phyloP scores from a whole-genome alignment of 2,329 filamentous ascomycete genomes.

The Colletotrichum scovillei region DNA sequence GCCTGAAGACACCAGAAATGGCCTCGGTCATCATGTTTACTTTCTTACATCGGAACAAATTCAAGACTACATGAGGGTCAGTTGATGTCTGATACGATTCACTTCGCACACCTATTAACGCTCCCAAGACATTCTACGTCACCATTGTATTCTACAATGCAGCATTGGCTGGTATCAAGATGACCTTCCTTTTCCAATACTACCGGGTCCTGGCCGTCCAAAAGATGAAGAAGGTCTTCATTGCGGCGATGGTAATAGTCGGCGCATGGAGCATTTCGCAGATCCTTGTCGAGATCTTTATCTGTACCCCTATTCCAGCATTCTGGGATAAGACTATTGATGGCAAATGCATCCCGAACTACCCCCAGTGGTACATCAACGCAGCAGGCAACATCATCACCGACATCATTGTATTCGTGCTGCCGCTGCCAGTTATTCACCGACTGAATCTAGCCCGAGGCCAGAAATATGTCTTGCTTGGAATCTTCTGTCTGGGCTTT shows the following conservation, averaged over 20 bases:
- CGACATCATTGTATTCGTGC: constrained; percentile 35
- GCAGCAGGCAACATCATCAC: constrained; percentile 39
- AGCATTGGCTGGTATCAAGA: constrained; percentile 45
- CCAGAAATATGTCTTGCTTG: constrained; percentile 39
- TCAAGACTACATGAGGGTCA: constrained; percentile 25
- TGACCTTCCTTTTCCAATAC: constrained; percentile 51
- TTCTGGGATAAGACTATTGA: constrained; percentile 42
- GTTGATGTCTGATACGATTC: background rate
- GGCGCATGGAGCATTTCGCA: constrained; percentile 42
- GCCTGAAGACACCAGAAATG: constrained; percentile 22
- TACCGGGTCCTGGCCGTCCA: constrained; percentile 47
- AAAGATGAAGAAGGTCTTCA: constrained; percentile 41
- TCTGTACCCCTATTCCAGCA: constrained; percentile 41
- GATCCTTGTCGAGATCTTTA: constrained; percentile 40
- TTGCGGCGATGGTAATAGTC: constrained; percentile 41
- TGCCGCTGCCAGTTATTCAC: constrained; percentile 36
- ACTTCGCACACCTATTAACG: background rate
- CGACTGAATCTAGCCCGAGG: constrained; percentile 28
- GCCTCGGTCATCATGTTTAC: constrained; percentile 37
- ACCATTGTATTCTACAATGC: constrained; percentile 46
- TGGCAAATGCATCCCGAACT: constrained; percentile 39
- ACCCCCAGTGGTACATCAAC: constrained; percentile 40
- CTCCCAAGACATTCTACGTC: constrained; percentile 43
- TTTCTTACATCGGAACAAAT: constrained; percentile 13
- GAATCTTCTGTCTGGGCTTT: constrained; percentile 40